phyloP scores from a whole-genome alignment of 2,329 filamentous ascomycete species.

The Penicillium sp. region DNA sequence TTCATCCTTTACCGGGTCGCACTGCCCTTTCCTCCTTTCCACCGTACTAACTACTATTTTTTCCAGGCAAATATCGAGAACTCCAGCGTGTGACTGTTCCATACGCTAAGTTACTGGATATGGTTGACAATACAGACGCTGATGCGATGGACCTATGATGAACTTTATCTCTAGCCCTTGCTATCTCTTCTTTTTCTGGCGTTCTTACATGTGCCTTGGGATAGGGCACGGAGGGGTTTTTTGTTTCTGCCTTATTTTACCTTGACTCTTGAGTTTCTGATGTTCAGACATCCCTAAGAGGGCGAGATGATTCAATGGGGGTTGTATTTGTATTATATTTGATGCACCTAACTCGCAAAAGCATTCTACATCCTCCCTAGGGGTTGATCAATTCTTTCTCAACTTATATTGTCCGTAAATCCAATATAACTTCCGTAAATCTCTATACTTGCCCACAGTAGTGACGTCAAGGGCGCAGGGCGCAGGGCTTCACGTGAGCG shows the following conservation, averaged over 20 bases:
- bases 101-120: slow-evolving; percentile 78
- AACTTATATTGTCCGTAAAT: not conserved
- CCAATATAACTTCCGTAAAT: too few species aligned
- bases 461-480: slow-evolving; percentile 22
- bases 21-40: slow-evolving; percentile 12
- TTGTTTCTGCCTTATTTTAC: slow-evolving; percentile 6
- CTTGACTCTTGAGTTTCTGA: slow-evolving; percentile 1
- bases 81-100: slow-evolving; percentile 92
- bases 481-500: slow-evolving; percentile 29
- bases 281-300: slow-evolving; percentile 1
- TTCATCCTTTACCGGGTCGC: not conserved
- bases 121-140: slow-evolving; percentile 40
- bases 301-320: slow-evolving; percentile 4
- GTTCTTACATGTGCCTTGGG: slow-evolving; percentile 18
- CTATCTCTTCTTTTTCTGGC: slow-evolving; percentile 8
- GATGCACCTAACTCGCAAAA: not conserved
- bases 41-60: slow-evolving; percentile 2
- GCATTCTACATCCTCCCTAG: not conserved
- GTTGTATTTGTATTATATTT: slow-evolving; percentile 16
- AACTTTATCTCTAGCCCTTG: not conserved
- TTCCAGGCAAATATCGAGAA: slow-evolving; percentile 86
- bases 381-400: not conserved
- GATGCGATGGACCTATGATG: slow-evolving; percentile 40
- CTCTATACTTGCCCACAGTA: not conserved
- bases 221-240: slow-evolving; percentile 8